Evolutionary conservation across 2,329 filamentous ascomycete species (phyloP).

Genomic region (Nothophaeocryptopus gaeumannii): DNA sequence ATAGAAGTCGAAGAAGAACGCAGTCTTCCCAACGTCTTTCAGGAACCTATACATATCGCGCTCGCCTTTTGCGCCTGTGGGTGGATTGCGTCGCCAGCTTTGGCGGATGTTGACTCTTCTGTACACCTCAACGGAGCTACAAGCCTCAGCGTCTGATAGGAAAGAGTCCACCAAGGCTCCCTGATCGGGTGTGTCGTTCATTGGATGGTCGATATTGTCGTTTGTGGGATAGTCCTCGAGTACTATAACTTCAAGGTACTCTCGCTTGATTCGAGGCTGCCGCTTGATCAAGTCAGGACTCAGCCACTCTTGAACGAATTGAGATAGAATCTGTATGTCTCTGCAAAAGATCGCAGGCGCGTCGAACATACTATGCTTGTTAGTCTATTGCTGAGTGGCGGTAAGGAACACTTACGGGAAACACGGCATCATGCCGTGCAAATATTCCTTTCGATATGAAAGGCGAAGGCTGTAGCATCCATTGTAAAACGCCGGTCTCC

Average conservation of each 20-base stretch:
- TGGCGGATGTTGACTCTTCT: too few relatives aligned
- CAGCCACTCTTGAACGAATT: neutral
- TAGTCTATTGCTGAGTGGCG: neutral
- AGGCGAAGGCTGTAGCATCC: constrained; percentile 3
- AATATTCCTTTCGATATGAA: neutral
- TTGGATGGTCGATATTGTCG: neutral
- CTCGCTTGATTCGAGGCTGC: too few relatives aligned
- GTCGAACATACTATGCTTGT: neutral
- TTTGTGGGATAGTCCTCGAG: too few relatives aligned
- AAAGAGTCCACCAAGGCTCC: neutral
- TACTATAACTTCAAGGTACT: neutral
- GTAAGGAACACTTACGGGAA: too few relatives aligned
- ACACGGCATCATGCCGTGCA: constrained; percentile 8
- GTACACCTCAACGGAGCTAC: neutral
- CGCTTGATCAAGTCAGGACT: neutral
- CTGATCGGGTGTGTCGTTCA: neutral
- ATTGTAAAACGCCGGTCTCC: constrained; percentile 2
- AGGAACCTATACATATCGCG: neutral
- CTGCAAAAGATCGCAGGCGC: neutral
- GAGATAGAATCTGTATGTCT: neutral
- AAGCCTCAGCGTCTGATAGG: neutral
- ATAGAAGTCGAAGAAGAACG: constrained; percentile 11
- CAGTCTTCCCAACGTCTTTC: neutral
- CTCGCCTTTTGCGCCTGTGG: neutral
- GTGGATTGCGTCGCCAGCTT: neutral